These are phyloP conservation scores for Phaffia australis DNA, from an alignment of 768 basidiomycete species.

Conservation along the genomic window DNA sequence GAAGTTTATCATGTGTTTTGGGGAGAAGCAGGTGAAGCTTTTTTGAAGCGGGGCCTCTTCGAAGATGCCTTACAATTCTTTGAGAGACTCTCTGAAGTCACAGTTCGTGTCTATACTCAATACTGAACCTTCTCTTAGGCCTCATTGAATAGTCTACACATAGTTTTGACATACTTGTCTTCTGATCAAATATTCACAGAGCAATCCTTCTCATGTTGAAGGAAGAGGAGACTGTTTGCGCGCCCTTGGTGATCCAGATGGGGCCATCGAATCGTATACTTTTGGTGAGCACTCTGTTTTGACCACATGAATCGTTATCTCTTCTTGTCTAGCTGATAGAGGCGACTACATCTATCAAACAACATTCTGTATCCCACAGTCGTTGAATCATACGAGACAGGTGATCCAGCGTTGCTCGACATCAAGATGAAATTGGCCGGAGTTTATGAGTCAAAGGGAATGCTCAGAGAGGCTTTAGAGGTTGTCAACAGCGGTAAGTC, in stretches of 20 bases:
- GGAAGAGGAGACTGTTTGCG: slow-evolving; percentile 24
- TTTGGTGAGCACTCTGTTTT: slow-evolving; percentile 47
- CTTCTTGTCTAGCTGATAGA: neutral
- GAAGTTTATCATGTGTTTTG: slow-evolving; percentile 21
- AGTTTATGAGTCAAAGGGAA: slow-evolving; percentile 71
- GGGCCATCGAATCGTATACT: slow-evolving; percentile 73
- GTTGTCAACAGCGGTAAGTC: slow-evolving; percentile 67
- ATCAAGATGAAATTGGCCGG: slow-evolving; percentile 84
- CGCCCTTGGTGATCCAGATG: slow-evolving; percentile 53
- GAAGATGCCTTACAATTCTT: slow-evolving; percentile 70
- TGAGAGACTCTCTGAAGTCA: slow-evolving; percentile 56
- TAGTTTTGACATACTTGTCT: neutral
- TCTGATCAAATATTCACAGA: neutral
- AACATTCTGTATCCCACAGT: slow-evolving; percentile 43
- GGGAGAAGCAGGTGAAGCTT: slow-evolving; percentile 23
- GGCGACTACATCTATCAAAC: neutral
- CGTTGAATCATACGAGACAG: slow-evolving; percentile 33
- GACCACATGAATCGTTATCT: too few species aligned
- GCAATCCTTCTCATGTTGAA: slow-evolving; percentile 22
- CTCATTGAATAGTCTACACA: too few species aligned
- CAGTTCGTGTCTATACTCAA: neutral
- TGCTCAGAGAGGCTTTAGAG: slow-evolving; percentile 68
- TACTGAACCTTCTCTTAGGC: neutral
- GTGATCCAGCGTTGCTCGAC: slow-evolving; percentile 41
- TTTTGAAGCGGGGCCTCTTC: slow-evolving; percentile 42